Evolutionary conservation across 352 stramenopile species (phyloP).

Genomic region (Paralagenidium karlingii): DNA sequence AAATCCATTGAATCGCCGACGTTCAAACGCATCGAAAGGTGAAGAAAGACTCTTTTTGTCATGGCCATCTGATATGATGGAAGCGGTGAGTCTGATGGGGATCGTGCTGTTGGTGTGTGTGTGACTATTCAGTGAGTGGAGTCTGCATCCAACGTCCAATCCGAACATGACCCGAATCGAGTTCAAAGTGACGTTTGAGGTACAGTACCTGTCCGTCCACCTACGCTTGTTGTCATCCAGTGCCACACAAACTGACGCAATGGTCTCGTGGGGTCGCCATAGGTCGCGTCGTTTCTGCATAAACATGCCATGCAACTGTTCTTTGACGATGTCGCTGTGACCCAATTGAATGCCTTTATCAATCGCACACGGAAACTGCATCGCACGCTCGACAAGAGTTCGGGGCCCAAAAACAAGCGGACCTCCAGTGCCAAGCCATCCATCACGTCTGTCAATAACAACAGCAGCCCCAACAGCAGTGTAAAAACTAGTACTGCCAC

Average conservation of each 20-base stretch:
- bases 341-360: constrained; percentile 76
- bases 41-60: not conserved
- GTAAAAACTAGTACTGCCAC: no score
- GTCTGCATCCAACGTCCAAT: constrained; percentile 29
- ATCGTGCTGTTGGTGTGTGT: not conserved
- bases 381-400: no score
- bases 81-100: not conserved
- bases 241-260: no score
- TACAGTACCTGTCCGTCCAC: no score
- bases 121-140: constrained; percentile 34
- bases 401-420: no score
- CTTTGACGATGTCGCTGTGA: constrained; percentile 73
- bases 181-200: constrained; percentile 75
- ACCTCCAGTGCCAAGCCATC: no score
- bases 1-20: constrained; percentile 74
- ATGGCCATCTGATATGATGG: not conserved
- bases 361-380: no score
- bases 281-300: constrained; percentile 68
- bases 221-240: no score
- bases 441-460: no score
- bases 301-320: constrained; percentile 73
- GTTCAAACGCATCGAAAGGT: constrained; percentile 82
- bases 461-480: no score
- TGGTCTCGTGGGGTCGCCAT: constrained; percentile 5
- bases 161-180: constrained; percentile 54